Evolutionary conservation across 768 basidiomycete genomes (phyloP).

Genomic region (Fibroporia radiculosa): DNA sequence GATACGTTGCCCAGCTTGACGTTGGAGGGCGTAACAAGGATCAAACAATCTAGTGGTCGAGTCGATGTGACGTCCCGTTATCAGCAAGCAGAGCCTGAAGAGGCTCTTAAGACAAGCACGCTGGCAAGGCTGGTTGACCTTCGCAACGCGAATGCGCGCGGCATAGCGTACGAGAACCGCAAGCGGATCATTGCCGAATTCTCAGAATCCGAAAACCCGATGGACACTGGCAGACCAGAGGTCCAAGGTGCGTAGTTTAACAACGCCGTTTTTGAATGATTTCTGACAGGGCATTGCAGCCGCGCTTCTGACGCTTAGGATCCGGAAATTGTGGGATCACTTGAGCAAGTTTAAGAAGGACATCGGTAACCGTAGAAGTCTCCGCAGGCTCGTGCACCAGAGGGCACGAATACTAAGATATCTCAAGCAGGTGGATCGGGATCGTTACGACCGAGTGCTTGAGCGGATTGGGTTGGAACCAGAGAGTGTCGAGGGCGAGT

Average conservation of each 20-base stretch:
- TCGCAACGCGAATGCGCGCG: conserved; percentile 78
- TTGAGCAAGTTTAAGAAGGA: conserved; percentile 63
- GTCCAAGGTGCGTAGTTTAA: conserved; percentile 68
- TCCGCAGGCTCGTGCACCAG: conserved; percentile 74
- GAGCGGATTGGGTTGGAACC: conserved; percentile 70
- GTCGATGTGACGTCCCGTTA: not conserved
- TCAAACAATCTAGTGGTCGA: not conserved
- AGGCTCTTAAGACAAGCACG: conserved; percentile 39
- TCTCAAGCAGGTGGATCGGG: conserved; percentile 52
- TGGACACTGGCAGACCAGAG: conserved; percentile 77
- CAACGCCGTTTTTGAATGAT: not conserved
- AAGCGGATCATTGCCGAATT: conserved; percentile 73
- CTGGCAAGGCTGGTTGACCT: conserved; percentile 75
- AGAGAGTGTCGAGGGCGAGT: conserved; percentile 81
- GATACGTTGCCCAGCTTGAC: conserved; percentile 53
- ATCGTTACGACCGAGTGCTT: conserved; percentile 69
- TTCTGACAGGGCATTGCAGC: conserved; percentile 37
- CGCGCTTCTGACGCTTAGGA: conserved; percentile 79
- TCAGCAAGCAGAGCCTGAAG: conserved; percentile 9
- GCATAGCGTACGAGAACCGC: conserved; percentile 85
- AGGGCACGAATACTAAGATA: conserved; percentile 80
- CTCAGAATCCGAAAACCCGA: conserved; percentile 57
- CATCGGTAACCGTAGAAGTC: conserved; percentile 64
- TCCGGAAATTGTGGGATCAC: conserved; percentile 77
- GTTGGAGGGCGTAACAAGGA: conserved; percentile 6